Conservation (phyloP, 495 filamentous ascomycete species). For the Lasiosphaeria ovina region DNA sequence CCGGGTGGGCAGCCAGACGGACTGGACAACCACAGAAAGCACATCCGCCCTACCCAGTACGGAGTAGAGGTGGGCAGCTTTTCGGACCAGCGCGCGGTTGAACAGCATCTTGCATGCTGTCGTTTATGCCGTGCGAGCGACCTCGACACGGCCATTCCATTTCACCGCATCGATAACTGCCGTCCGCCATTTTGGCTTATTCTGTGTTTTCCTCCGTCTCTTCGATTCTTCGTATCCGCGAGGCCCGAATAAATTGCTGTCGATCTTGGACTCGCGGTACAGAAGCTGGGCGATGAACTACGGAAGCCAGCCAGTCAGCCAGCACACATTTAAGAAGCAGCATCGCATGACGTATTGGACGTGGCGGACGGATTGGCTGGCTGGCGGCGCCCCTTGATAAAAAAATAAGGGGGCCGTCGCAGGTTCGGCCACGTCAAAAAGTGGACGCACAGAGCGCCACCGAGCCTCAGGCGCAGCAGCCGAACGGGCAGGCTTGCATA, state of each 20-base stretch:
- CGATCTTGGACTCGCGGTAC: no score
- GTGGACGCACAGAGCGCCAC: conserved; percentile 12
- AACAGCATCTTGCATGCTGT: not conserved
- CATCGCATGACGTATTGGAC: conserved; percentile 9
- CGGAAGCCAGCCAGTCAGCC: conserved; percentile 4
- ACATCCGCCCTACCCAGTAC: not conserved
- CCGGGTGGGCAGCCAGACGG: not conserved
- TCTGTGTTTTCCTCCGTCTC: not conserved
- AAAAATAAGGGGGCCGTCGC: conserved; percentile 10
- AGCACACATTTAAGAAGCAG: conserved; percentile 2
- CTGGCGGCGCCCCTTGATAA: not conserved
- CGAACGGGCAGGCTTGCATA: conserved; percentile 13
- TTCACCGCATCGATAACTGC: not conserved
- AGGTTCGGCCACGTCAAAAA: conserved; percentile 4
- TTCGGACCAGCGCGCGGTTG: conserved; percentile 5
- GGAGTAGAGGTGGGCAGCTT: not conserved
- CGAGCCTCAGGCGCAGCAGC: conserved; percentile 5
- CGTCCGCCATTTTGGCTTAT: not conserved
- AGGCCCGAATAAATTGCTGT: no score
- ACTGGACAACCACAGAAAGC: not conserved
- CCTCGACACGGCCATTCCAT: not conserved
- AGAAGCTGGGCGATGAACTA: not conserved
- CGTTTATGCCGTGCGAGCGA: conserved; percentile 12
- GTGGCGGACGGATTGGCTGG: not conserved
- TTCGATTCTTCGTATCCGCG: no score